Base-by-base conservation (phyloP, 306 rosid species). In the Quercus bicolor region DNA sequence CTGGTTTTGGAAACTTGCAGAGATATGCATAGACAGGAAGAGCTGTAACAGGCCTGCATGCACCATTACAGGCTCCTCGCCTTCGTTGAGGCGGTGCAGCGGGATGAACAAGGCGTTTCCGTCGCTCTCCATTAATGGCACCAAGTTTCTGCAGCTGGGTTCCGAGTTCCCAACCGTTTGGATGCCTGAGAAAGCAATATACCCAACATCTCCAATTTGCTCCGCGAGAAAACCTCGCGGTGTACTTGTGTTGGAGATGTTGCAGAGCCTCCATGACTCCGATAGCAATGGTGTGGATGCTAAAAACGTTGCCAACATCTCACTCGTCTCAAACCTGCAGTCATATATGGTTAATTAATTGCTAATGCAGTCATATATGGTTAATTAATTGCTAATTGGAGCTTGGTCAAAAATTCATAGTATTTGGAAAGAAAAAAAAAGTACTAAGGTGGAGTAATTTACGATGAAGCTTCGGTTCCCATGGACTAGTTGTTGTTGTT, bases 271-370 rank as follows among this genome's bases (percentile, higher is more conserved):
- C 98, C 98, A 94, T 3, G 98, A 89, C 45, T 94, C 88, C n/a
- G 73, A 15, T 60, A 94, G 81, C 84, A 94, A 78, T 3, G 91
- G 97, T 37, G 92, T 94, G 2, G 97, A 91, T 2, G 85, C 83
- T 82, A 94, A 19, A 31, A 92, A 83, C 6, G 87, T 84, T 0
- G 97, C 93, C 45, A 90, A 74, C 89, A 84, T 84, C 90, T 92
- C 97, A 74, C 95, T 85, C 33, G 85, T 85, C 87, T 94, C 97
- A 79, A 94, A 92, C 85, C 97, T 90, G 78, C 20, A 45, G 4
- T 2, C 7, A 45, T 31, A 20, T 24, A 68, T 23, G n/a, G n/a
- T n/a, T n/a, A n/a, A n/a, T n/a, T n/a, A n/a, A n/a, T n/a, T n/a
- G n/a, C n/a, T n/a, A n/a, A n/a, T n/a, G n/a, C n/a, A n/a, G n/a